phyloP scores from a whole-genome alignment of 2,329 filamentous ascomycete genomes.

The Alternaria brassicicola region DNA sequence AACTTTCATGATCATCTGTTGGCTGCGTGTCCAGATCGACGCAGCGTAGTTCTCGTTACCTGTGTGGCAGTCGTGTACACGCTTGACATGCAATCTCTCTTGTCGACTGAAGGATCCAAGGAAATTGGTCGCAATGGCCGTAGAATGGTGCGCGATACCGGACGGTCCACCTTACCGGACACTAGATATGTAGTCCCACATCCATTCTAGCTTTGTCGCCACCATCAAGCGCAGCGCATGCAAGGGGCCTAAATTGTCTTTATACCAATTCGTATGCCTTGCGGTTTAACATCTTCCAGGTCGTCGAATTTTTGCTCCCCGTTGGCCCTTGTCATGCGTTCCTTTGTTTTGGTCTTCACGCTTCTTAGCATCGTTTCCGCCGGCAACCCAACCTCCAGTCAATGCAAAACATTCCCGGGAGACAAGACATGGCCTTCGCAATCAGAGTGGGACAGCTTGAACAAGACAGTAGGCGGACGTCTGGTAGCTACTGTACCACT shows the following conservation, averaged over 20 bases:
- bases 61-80: neutral
- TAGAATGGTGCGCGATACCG: neutral
- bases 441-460: constrained; percentile 24
- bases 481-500: constrained; percentile 31
- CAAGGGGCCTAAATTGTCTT: neutral
- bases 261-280: constrained; percentile 5
- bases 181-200: neutral
- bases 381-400: neutral
- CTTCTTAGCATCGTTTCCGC: constrained; percentile 10
- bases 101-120: neutral
- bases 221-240: neutral
- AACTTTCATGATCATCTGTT: neutral
- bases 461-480: constrained; percentile 24
- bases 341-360: neutral
- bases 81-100: neutral
- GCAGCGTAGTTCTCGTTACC: neutral
- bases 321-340: constrained; percentile 3
- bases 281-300: neutral
- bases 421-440: constrained; percentile 28
- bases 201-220: neutral
- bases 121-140: neutral
- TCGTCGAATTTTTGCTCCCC: neutral
- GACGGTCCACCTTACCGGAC: constrained; percentile 4
- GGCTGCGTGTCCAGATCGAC: neutral
- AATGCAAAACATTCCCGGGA: constrained; percentile 33